Evolutionary conservation across 768 basidiomycete genomes (phyloP).

Genomic region (Chalciporus sphaerocephalus): DNA sequence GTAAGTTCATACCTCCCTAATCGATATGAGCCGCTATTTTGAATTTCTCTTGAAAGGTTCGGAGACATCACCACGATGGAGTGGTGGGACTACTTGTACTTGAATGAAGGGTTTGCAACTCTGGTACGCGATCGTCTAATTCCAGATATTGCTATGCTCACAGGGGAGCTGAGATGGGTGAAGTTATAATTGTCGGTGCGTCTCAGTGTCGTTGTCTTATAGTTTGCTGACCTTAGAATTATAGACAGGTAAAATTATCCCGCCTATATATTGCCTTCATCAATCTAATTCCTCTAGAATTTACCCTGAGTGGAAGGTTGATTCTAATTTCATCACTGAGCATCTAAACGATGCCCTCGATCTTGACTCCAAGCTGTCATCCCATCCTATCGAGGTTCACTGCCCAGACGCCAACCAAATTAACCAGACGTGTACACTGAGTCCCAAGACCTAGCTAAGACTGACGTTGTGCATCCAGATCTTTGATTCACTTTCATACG

Average conservation of each 20-base stretch:
- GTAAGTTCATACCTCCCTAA: constrained; percentile 36
- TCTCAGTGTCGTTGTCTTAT: constrained; percentile 8
- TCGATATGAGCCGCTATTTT: not conserved
- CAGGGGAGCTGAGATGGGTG: constrained; percentile 60
- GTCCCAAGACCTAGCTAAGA: not conserved
- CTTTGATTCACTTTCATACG: constrained; percentile 84
- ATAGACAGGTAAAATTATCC: constrained; percentile 48
- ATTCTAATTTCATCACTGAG: constrained; percentile 74
- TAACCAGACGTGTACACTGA: constrained; percentile 49
- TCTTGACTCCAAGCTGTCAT: constrained; percentile 81
- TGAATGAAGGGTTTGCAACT: constrained; percentile 89
- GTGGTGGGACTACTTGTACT: constrained; percentile 85
- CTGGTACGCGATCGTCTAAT: constrained; percentile 44
- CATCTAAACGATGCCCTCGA: constrained; percentile 73
- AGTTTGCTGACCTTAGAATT: constrained; percentile 9
- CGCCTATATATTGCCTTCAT: not conserved
- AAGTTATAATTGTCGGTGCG: constrained; percentile 75
- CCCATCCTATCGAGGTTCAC: constrained; percentile 90
- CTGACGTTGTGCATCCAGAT: constrained; percentile 46
- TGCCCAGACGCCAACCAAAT: constrained; percentile 84
- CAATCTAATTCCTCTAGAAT: constrained; percentile 39
- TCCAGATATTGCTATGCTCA: not conserved
- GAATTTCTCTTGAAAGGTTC: constrained; percentile 48
- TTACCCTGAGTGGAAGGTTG: constrained; percentile 83
- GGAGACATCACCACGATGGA: constrained; percentile 92